A percentile compares a stretch with the other conserved stretches of the same genome.
Conservation (phyloP, 495 filamentous ascomycete species). For the Aspergillus homomorphus region DNA sequence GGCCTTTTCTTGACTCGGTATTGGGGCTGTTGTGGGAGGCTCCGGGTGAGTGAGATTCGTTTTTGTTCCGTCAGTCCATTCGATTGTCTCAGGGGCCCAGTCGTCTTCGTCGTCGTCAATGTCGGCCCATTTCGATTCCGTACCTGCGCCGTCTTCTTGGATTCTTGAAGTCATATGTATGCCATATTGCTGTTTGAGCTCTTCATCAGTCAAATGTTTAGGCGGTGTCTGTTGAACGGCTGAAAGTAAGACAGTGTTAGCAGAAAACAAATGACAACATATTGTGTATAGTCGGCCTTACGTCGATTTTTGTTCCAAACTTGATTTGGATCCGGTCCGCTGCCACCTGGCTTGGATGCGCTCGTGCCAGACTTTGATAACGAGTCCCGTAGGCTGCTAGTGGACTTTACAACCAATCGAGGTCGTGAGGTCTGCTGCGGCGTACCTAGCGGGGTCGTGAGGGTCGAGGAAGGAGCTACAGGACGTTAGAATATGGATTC, state of each 20-base stretch:
- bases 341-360: conserved; percentile 44
- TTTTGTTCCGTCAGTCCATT: conserved; percentile 97
- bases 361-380: conserved; percentile 45
- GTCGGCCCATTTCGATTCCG: conserved; percentile 94
- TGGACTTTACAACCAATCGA: conserved; percentile 65
- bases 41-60: conserved; percentile 66
- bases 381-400: conserved; percentile 52
- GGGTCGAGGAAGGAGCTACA: conserved; percentile 36
- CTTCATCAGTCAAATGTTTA: conserved; percentile 95
- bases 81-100: conserved; percentile 93
- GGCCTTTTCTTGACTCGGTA: conserved; percentile 13
- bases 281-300: conserved; percentile 44
- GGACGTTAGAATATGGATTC: conserved; percentile 22
- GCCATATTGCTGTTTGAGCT: conserved; percentile 89
- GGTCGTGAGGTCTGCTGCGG: conserved; percentile 50
- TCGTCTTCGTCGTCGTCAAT: conserved; percentile 99
- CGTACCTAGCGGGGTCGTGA: conserved; percentile 39
- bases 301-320: conserved; percentile 99
- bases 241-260: conserved; percentile 39
- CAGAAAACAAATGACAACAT: conserved; percentile 8
- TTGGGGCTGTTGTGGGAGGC: conserved; percentile 24
- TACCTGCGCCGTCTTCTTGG: conserved; percentile 74
- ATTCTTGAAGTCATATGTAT: conserved; percentile 94
- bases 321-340: conserved; percentile 64
- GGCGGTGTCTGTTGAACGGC: conserved; percentile 74